Base-by-base conservation (phyloP, 2,329 filamentous ascomycete genomes). In the Xylariaceae sp. region DNA sequence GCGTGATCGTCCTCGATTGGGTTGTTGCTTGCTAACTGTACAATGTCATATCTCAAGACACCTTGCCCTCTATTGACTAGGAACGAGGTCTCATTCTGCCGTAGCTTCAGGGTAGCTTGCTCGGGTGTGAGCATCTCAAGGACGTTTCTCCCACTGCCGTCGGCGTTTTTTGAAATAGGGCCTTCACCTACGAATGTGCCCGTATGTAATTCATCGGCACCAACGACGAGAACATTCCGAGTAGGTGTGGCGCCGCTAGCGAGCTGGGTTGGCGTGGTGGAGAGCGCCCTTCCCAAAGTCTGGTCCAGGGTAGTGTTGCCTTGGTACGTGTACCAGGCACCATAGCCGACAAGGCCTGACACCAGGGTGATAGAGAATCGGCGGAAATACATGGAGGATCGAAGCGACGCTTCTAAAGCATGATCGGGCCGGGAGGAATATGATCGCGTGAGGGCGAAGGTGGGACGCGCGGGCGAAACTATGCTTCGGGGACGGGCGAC, bases 1-100 rank as follows among this genome's bases (percentile, higher is more conserved):
- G 92, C 89, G 68, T 99, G 94, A 68, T 99, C 95, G 67, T 99
- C 94, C 74, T 99, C 94, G 55, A 99, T 99, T 0, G 94, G 94
- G 64, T 95, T 89, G 70, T 99, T 99, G 76, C 90, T 96, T 9
- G 92, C 89, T 56, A 97, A 81, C 71, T 99, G 94, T 21, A 94
- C 91, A 8, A 96, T 78, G 71, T 99, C 94, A 68, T 99, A 99
- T 61, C 94, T 85, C 59, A 96, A 86, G 37, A 99, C 92, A 36
- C 94, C 94, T 69, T 89, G 83, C 13, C 94, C 95, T 49, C 94
- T 80, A 55, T 90, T 90, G 39, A 99, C 89, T 9, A 91, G 76
- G 72, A 92, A 97, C 29, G 92, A 96, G 74, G 95, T 86, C 73
- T 99, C 91, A 67, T 89, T 89, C 69, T 87, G 86, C 62, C 94